phyloP scores from a whole-genome alignment of 495 filamentous ascomycete genomes.

The Choiromyces venosus region DNA sequence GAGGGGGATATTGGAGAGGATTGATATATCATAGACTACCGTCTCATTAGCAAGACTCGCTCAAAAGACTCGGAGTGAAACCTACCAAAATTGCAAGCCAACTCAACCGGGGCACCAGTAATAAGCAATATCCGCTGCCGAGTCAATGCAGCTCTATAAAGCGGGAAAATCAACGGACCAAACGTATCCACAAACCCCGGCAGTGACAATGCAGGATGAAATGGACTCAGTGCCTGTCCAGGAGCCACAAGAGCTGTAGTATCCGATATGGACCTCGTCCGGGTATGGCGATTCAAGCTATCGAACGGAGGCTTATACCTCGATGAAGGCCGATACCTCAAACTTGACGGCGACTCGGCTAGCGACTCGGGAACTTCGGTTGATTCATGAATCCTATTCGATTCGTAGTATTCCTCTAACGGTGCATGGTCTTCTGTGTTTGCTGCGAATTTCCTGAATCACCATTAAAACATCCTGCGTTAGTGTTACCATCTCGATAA shows the following conservation, averaged over 20 bases:
- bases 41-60: not conserved
- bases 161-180: constrained; percentile 82
- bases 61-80: constrained; percentile 4
- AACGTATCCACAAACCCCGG: constrained; percentile 70
- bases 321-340: constrained; percentile 47
- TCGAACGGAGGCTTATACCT: constrained; percentile 38
- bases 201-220: constrained; percentile 81
- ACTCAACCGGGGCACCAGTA: constrained; percentile 74
- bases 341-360: constrained; percentile 50
- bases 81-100: constrained; percentile 81
- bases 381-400: constrained; percentile 53
- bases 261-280: constrained; percentile 58
- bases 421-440: constrained; percentile 54
- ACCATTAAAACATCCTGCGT: not conserved
- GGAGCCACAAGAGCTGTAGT: constrained; percentile 57
- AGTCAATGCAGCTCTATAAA: constrained; percentile 81
- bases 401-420: constrained; percentile 75
- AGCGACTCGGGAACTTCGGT: constrained; percentile 54
- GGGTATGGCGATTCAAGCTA: constrained; percentile 46
- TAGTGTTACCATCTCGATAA: constrained; percentile 26
- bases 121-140: constrained; percentile 85
- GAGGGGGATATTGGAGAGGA: constrained; percentile 71
- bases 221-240: constrained; percentile 60
- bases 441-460: constrained; percentile 49
- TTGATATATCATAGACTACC: constrained; percentile 85